These are phyloP conservation scores for Boletus mariae DNA, from an alignment of 1,284 basidiomycete species.

Conservation along the genomic window DNA sequence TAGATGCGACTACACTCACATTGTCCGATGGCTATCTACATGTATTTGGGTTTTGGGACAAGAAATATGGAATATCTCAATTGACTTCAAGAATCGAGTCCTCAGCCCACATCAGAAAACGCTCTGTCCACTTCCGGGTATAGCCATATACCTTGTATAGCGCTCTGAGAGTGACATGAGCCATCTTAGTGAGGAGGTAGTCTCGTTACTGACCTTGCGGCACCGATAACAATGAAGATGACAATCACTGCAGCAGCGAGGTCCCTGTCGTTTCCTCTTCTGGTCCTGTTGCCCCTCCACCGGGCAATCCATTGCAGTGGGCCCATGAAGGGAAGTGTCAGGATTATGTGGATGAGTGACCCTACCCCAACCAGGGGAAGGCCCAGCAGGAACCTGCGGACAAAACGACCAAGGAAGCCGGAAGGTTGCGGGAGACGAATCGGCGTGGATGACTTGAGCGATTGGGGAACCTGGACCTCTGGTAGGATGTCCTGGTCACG, in stretches of 20 bases:
- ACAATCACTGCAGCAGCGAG: constrained; percentile 62
- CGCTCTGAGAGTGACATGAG: constrained; percentile 45
- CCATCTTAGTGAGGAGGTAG: background rate
- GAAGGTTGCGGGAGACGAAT: constrained; percentile 11
- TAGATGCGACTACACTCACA: constrained; percentile 1
- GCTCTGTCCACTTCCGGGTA: constrained; percentile 56
- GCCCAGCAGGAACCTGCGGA: constrained; percentile 68
- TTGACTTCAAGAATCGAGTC: constrained; percentile 76
- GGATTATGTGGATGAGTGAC: constrained; percentile 68
- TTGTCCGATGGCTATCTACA: constrained; percentile 16
- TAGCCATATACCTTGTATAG: constrained; percentile 64
- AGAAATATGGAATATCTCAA: constrained; percentile 23
- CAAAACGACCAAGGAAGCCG: constrained; percentile 50
- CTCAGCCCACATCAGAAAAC: constrained; percentile 66
- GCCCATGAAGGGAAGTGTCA: constrained; percentile 56
- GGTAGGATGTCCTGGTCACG: constrained; percentile 50
- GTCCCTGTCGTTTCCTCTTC: constrained; percentile 52
- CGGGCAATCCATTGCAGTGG: constrained; percentile 67
- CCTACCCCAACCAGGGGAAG: constrained; percentile 73
- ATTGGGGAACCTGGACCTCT: constrained; percentile 34
- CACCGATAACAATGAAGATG: constrained; percentile 59
- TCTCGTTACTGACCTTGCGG: constrained; percentile 48
- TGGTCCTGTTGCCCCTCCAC: constrained; percentile 53
- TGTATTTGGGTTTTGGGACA: constrained; percentile 11
- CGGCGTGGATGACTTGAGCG: constrained; percentile 13